A percentile compares a stretch with the other conserved stretches of the same genome.
Conservation (phyloP, 257 asterid genomes). For the Salvia splendens region DNA sequence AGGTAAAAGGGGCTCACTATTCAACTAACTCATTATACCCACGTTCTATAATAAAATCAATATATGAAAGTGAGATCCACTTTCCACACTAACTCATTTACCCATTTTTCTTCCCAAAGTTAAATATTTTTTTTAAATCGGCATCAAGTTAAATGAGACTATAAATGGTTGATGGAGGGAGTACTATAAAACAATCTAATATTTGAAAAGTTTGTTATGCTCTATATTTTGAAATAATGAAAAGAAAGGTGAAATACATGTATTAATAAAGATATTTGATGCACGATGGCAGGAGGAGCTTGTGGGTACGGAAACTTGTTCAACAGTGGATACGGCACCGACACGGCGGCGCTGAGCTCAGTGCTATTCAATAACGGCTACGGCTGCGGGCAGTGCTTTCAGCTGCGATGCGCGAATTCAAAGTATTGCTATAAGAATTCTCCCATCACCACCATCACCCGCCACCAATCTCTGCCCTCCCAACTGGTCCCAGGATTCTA, state of each 20-base stretch:
- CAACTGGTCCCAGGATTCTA: slow-evolving; percentile 64
- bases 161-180: no score
- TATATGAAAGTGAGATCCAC: no score
- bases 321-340: slow-evolving; percentile 67
- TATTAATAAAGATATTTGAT: not conserved
- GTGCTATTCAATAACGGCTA: slow-evolving; percentile 73
- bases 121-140: no score
- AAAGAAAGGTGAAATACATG: not conserved
- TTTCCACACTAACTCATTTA: no score
- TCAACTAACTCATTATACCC: no score
- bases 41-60: no score
- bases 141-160: no score
- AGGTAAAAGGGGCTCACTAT: no score
- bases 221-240: not conserved
- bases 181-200: no score
- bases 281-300: slow-evolving; percentile 59
- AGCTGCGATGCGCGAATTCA: slow-evolving; percentile 53
- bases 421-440: slow-evolving; percentile 52
- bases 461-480: slow-evolving; percentile 91
- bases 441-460: slow-evolving; percentile 58
- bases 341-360: slow-evolving; percentile 81
- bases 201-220: no score
- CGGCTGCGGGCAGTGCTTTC: slow-evolving; percentile 83
- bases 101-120: no score
- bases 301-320: slow-evolving; percentile 78